These are phyloP conservation scores for Ascochyta fabae DNA, from an alignment of 2,329 filamentous ascomycete species.

Conservation along the genomic window DNA sequence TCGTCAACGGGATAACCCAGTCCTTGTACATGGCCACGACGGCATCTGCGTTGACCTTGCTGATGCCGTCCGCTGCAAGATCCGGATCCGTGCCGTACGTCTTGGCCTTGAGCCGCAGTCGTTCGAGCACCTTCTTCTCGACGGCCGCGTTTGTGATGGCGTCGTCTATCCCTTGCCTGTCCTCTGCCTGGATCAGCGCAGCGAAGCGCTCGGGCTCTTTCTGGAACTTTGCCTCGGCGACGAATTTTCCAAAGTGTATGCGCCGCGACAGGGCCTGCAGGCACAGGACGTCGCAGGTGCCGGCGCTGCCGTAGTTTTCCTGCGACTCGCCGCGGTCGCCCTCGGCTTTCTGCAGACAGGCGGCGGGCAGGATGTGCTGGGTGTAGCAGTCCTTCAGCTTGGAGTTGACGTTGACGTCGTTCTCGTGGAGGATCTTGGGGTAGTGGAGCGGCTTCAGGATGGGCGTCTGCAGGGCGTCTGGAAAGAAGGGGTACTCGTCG, in stretches of 20 bases:
- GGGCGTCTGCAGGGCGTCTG: slow-evolving; percentile 75
- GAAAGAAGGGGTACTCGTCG: slow-evolving; percentile 98
- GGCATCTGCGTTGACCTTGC: slow-evolving; percentile 91
- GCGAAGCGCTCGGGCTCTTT: slow-evolving; percentile 83
- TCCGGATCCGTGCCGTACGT: slow-evolving; percentile 94
- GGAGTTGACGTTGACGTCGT: slow-evolving; percentile 88
- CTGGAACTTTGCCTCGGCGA: slow-evolving; percentile 93
- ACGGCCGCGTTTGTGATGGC: slow-evolving; percentile 91
- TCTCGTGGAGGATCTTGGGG: slow-evolving; percentile 83
- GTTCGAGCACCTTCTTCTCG: slow-evolving; percentile 88
- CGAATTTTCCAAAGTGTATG: slow-evolving; percentile 98
- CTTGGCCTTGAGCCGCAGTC: slow-evolving; percentile 84
- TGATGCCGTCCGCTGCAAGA: slow-evolving; percentile 61
- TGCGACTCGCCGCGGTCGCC: slow-evolving; percentile 82
- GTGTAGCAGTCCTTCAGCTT: slow-evolving; percentile 88
- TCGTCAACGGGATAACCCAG: slow-evolving; percentile 96
- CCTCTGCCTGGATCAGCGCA: slow-evolving; percentile 77
- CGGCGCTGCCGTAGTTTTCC: slow-evolving; percentile 94
- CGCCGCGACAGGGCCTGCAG: slow-evolving; percentile 88
- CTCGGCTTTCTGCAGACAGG: slow-evolving; percentile 79
- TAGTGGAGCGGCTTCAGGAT: slow-evolving; percentile 90
- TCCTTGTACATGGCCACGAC: slow-evolving; percentile 60
- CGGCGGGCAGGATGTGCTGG: slow-evolving; percentile 78
- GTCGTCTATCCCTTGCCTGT: slow-evolving; percentile 80
- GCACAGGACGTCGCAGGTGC: slow-evolving; percentile 87